These are phyloP conservation scores for Inosperma sp. DNA, from an alignment of 768 basidiomycete genomes.

Conservation along the genomic window DNA sequence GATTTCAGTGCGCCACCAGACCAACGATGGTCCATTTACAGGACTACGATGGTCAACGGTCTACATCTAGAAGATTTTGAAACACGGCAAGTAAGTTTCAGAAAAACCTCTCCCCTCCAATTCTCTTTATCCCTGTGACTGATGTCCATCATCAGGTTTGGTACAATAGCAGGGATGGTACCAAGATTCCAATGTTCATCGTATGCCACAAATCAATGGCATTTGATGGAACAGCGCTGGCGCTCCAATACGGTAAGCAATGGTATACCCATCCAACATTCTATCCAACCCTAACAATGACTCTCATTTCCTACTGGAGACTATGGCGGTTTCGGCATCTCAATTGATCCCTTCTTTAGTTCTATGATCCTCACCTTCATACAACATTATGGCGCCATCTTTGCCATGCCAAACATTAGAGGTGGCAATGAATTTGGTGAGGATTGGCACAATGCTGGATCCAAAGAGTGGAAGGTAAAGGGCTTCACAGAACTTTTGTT, in stretches of 20 bases:
- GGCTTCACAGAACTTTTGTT: not conserved
- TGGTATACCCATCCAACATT: not conserved
- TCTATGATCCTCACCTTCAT: slow-evolving; percentile 68
- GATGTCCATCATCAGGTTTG: slow-evolving; percentile 62
- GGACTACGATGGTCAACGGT: slow-evolving; percentile 51
- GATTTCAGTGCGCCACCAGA: slow-evolving; percentile 51
- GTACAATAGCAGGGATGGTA: slow-evolving; percentile 79
- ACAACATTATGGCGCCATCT: slow-evolving; percentile 62
- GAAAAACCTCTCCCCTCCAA: not conserved
- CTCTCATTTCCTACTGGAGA: slow-evolving; percentile 36
- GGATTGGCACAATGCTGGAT: slow-evolving; percentile 76
- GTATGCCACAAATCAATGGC: slow-evolving; percentile 67
- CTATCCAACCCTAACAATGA: not conserved
- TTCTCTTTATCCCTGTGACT: not conserved
- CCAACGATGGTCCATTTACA: slow-evolving; percentile 51
- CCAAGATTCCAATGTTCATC: slow-evolving; percentile 80
- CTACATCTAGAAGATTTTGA: slow-evolving; percentile 65
- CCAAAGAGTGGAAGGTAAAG: slow-evolving; percentile 59
- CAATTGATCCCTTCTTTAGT: slow-evolving; percentile 71
- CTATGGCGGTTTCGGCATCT: slow-evolving; percentile 75
- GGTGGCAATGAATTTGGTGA: slow-evolving; percentile 81
- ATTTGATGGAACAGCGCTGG: slow-evolving; percentile 73
- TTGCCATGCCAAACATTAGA: slow-evolving; percentile 56
- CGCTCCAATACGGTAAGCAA: slow-evolving; percentile 63
- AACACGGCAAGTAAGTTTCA: slow-evolving; percentile 53